A percentile compares a stretch with the other conserved stretches of the same genome.
Evolutionary conservation across 805 yeast genomes (phyloP).

Genomic region (Metschnikowia corniflorae): DNA sequence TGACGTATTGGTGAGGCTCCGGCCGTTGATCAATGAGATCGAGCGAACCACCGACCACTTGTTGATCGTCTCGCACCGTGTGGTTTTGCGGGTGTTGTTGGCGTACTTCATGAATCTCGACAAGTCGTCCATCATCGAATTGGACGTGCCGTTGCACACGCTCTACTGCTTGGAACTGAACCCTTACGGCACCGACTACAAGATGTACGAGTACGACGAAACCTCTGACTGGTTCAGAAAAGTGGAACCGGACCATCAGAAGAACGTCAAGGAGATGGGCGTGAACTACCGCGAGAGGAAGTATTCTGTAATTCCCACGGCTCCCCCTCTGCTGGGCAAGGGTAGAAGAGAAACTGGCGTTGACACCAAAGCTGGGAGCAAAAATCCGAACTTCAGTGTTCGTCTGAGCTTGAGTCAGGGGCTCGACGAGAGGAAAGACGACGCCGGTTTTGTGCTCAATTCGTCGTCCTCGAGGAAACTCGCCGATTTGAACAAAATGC

Average conservation of each 20-base stretch:
- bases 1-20: conserved; percentile 85
- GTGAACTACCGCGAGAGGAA: conserved; percentile 66
- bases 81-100: conserved; percentile 79
- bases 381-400: conserved; percentile 17
- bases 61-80: conserved; percentile 81
- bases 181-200: conserved; percentile 95
- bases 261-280: conserved; percentile 66
- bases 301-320: conserved; percentile 74
- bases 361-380: conserved; percentile 2
- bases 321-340: conserved; percentile 45
- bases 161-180: conserved; percentile 86
- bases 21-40: conserved; percentile 88
- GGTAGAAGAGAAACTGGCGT: conserved; percentile 5
- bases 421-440: conserved; percentile 11
- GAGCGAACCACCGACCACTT: conserved; percentile 90
- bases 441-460: conserved; percentile 5
- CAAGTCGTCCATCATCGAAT: conserved; percentile 75
- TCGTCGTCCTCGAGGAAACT: conserved; percentile 23
- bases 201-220: conserved; percentile 83
- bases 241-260: conserved; percentile 53
- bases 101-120: conserved; percentile 87
- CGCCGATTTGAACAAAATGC: conserved; percentile 28
- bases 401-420: conserved; percentile 24
- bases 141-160: conserved; percentile 91
- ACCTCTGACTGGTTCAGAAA: conserved; percentile 70